Evolutionary conservation across 164 flowering plant species (phyloP), one percentile per base, ranked within the genome.

Genomic region (Macadamia tetraphylla): DNA sequence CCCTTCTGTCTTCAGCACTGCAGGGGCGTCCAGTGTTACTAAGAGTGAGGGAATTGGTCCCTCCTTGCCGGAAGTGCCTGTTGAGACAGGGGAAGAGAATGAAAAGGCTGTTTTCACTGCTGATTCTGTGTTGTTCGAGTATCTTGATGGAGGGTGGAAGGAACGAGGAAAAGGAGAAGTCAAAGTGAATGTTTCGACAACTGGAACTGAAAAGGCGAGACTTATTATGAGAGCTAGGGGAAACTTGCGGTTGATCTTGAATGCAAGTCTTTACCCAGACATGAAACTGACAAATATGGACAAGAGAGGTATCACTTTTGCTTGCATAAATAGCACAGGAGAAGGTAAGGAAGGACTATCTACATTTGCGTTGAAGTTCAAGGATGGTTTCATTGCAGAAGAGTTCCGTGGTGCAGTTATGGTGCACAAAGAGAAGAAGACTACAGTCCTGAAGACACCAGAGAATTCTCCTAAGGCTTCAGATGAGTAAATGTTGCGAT

Each of bases 131-230:
- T 69, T 94, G 69, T 94, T 86, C 74, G 99, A 94, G 70, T 94
- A 74, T 76, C 58, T 81, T 35, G 87, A 86, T 68, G 95, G 91
- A 40, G 79, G 84, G 0, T 94, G 99, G 99, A 94, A 92, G 78
- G 99, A 92, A 69, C 85, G 99, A 15, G 99, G 99, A 8, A 94
- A 90, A 76, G 99, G 99, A 57, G 99, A 94, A 75, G 62, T 94
- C 30, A 94, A 88, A 72, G 84, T 94, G 63, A 94, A 94, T 71
- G 77, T 90, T 12, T 75, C 92, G 14, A 80, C 85, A 18, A 58
- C 70, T 5, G 92, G 77, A 60, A 60, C 71, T 0, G 90, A 76
- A 64, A 90, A 69, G 69, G 90, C 89, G 9, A 80, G 97, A 70
- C 83, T 92, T 53, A 78, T 94, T 15, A 94, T 94, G 98, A 80